Evolutionary conservation across 345 rosid genomes (phyloP), one percentile per base, ranked within the genome.

Genomic region (Erucastrum elatum): DNA sequence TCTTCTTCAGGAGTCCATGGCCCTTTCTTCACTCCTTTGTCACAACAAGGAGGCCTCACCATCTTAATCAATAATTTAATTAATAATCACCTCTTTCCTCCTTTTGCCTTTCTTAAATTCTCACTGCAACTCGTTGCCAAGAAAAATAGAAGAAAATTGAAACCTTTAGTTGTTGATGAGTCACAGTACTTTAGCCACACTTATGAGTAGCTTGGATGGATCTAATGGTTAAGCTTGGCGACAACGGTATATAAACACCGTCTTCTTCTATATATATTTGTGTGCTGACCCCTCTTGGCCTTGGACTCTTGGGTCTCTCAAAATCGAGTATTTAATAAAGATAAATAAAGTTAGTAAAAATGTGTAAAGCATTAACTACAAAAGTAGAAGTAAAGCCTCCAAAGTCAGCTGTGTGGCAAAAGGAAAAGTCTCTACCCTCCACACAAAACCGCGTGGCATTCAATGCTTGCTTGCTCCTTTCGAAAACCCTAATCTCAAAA

Each of bases 1-100:
- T 91, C 97, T 86, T 91, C 97, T 79, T 91, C 94, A 51, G 97
- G 97, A 81, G 97, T 91, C 97, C 97, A 91, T 63, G 94, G 94
- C 10, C 97, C 97, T 85, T 90, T 91, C 86, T 90, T 91, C 66
- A 90, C 87, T 13, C 94, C 72, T 85, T 91, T 91, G 65, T 90
- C 93, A 74, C 97, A 90, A 72, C 97, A 91, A 64, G 97, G 97
- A 82, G 91, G 93, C 51, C 97, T 86, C 53, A 89, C 97, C 97
- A 91, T 91, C 69, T 58, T 17, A 8, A 49, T 16, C 58, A 35
- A 11, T 21, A 5, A 46, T 29, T 68, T 10, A 61, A 21, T 8
- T 68, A 60, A 30, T 6, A 64, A 16, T 65, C 46, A 65, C 68
- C 11, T 15, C 39, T 70, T 29, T 34, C 15, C 30, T 46, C 55